Evolutionary conservation across 202 grass and related monocot species (phyloP).

Genomic region (Digitaria exilis): DNA sequence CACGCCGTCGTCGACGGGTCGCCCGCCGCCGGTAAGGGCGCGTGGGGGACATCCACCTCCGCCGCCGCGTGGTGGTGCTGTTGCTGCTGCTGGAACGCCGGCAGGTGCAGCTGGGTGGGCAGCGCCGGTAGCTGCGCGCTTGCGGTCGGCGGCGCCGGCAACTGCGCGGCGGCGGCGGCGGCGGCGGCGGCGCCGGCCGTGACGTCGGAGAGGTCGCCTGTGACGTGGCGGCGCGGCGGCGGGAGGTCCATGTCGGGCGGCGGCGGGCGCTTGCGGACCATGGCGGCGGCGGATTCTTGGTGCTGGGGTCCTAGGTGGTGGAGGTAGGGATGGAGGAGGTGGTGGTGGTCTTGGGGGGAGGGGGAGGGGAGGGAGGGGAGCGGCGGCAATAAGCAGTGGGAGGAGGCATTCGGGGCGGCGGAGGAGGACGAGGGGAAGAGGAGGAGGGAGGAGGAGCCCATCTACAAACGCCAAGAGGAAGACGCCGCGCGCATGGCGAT

Average conservation of each 20-base stretch:
- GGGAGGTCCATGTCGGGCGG: constrained; percentile 63
- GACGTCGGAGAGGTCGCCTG: constrained; percentile 44
- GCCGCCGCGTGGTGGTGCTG: neutral
- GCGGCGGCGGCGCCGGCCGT: constrained; percentile 25
- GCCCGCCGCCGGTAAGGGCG: constrained; percentile 27
- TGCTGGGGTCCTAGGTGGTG: constrained; percentile 53
- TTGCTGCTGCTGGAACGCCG: constrained; percentile 17
- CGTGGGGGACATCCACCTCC: constrained; percentile 31
- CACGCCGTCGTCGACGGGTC: constrained; percentile 63
- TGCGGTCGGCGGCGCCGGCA: neutral
- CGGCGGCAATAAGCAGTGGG: constrained; percentile 34
- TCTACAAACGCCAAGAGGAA: constrained; percentile 89
- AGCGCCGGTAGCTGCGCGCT: constrained; percentile 53
- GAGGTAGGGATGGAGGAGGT: constrained; percentile 61
- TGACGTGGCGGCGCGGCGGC: constrained; percentile 49
- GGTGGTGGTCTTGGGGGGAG: constrained; percentile 31
- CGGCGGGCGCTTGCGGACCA: constrained; percentile 93
- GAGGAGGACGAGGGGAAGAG: constrained; percentile 52
- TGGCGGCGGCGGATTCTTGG: constrained; percentile 16
- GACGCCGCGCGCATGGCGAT: constrained; percentile 55
- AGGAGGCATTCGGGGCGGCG: too few species aligned
- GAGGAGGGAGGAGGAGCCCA: constrained; percentile 85
- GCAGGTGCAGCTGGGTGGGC: constrained; percentile 54
- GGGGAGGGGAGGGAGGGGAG: constrained; percentile 25
- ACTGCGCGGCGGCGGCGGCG: neutral